These are phyloP conservation scores for Haematococcus sp. DNA, from an alignment of 139 green algal genomes.

Conservation along the genomic window DNA sequence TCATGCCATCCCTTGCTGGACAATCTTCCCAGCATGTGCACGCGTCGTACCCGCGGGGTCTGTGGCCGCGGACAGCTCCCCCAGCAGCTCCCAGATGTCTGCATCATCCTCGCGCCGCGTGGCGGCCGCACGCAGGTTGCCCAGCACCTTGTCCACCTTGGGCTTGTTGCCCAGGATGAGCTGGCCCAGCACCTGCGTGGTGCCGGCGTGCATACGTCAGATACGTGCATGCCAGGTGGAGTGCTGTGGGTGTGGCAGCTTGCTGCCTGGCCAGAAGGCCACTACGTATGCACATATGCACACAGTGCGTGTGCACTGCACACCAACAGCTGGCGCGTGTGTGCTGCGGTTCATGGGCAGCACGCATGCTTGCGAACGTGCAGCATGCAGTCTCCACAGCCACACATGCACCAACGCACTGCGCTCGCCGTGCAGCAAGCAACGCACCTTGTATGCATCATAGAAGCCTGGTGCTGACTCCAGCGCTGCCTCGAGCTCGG, in stretches of 20 bases:
- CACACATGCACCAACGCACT: no score
- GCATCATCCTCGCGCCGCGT: conserved; percentile 26
- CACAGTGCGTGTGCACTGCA: no score
- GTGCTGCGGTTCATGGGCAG: no score
- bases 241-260: no score
- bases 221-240: no score
- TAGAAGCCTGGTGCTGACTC: conserved; percentile 53
- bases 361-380: no score
- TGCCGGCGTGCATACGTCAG: no score
- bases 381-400: no score
- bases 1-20: no score
- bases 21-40: background rate
- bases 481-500: conserved; percentile 68
- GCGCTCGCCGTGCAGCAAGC: background rate
- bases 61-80: conserved; percentile 63
- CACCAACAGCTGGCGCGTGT: no score
- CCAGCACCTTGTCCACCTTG: conserved; percentile 17
- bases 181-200: conserved; percentile 39
- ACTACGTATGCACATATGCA: no score
- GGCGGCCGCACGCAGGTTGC: conserved; percentile 51
- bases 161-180: conserved; percentile 23
- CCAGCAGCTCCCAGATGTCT: conserved; percentile 80
- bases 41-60: conserved; percentile 65
- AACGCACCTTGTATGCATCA: conserved; percentile 62
- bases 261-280: no score